Base-by-base conservation (phyloP, 805 yeast genomes). In the Priceomyces castillae region DNA sequence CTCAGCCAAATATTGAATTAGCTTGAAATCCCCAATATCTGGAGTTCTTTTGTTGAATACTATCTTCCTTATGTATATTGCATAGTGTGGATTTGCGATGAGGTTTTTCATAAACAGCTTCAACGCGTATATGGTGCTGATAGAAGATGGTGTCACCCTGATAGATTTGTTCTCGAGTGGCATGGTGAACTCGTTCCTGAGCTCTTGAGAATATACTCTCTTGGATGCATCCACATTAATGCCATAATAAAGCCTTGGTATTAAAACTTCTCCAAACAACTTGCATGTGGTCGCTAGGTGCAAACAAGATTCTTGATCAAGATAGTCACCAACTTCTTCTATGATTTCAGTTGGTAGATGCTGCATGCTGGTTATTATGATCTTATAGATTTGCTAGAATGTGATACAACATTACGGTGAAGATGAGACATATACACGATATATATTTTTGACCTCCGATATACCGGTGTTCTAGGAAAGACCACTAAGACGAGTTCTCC, bases 21-120 rank as follows among this genome's bases (percentile, higher is more conserved):
- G 43, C 23, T 50, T 49, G 12, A 50, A 43, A 30, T 59, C 64
- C 3, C 63, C 58, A 14, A 61, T 45, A 47, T 59, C 65, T 3
- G 66, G 65, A 15, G 56, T 41, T 5, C 41, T 34, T 7, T 42
- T 37, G 23, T 31, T 36, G 34, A 52, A 51, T 7, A 45, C 35
- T 20, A 60, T 33, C 6, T 42, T 42, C 22, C 50, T 43, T 4
- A 59, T 39, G 15, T 38, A 46, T 2, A n/a, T 20, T 20, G 59
- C 50, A 23, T 45, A 43, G 4, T 38, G 34, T 11, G 46, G 46
- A 18, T 50, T 42, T 14, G 28, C 25, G 3, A 30, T 33, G 17
- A 59, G 42, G n/a, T 41, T 49, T 34, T 52, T 58, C 33, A 60
- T 49, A 10, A 62, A 42, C 12, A 46, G 30, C 22, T 51, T 53